phyloP scores from a whole-genome alignment of 2,329 filamentous ascomycete species.

The Nothophoma quercina region DNA sequence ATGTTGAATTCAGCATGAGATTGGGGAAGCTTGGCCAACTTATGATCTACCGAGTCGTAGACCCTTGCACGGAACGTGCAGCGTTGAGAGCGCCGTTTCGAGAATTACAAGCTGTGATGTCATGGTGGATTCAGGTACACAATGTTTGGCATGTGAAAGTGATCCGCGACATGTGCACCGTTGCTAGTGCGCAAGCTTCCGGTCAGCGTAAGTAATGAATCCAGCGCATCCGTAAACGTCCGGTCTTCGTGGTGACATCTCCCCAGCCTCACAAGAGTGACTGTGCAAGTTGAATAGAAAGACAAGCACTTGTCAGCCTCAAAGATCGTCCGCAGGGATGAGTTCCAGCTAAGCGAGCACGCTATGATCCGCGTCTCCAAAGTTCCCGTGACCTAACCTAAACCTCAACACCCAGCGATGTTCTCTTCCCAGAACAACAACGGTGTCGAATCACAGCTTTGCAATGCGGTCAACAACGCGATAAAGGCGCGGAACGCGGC shows the following conservation, averaged over 20 bases:
- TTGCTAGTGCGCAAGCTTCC: not conserved
- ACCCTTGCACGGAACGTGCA: constrained; percentile 17
- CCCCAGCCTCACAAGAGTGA: not conserved
- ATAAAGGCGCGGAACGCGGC: constrained; percentile 32
- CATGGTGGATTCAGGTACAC: constrained; percentile 20
- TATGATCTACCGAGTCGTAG: not conserved
- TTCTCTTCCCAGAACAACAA: constrained; percentile 29
- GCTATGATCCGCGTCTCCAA: constrained; percentile 8
- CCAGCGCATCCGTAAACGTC: not conserved
- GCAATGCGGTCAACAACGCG: constrained; percentile 38
- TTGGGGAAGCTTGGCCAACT: not conserved
- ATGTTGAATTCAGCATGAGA: not conserved
- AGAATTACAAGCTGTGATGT: constrained; percentile 31
- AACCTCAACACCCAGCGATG: constrained; percentile 27
- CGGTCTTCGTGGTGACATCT: not conserved
- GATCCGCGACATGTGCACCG: not conserved
- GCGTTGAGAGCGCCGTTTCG: constrained; percentile 17
- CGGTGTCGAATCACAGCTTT: constrained; percentile 37
- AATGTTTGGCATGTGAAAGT: constrained; percentile 32
- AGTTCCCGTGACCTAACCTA: constrained; percentile 12
- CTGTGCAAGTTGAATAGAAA: not conserved
- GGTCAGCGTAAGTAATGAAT: not conserved
- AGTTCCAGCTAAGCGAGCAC: constrained; percentile 4
- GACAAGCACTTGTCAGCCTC: not conserved
- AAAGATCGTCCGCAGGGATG: constrained; percentile 12